These are phyloP conservation scores for Coemansia asiatica DNA, from an alignment of 192 early-diverging fungal species.

Conservation along the genomic window DNA sequence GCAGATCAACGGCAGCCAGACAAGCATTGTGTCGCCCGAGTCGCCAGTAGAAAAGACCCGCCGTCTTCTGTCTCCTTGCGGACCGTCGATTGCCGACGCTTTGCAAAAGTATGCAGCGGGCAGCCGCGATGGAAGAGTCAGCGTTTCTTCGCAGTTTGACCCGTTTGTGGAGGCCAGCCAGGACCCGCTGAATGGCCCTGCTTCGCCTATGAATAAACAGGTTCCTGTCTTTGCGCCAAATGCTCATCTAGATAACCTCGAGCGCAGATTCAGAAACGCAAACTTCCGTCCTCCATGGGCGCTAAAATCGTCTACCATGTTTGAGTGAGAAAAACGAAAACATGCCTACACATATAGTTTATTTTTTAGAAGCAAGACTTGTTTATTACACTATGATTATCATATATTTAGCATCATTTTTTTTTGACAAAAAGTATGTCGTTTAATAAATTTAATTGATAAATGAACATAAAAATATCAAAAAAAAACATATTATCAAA, in stretches of 20 bases:
- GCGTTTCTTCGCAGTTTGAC: slow-evolving; percentile 53
- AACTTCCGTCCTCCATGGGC: slow-evolving; percentile 57
- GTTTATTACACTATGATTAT: too few species aligned
- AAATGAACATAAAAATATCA: slow-evolving; percentile 1
- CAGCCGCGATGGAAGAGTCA: slow-evolving; percentile 26
- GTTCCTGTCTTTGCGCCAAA: slow-evolving; percentile 26
- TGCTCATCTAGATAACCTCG: slow-evolving; percentile 47
- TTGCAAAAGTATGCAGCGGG: slow-evolving; percentile 22
- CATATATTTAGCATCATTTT: too few species aligned
- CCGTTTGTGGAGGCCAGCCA: slow-evolving; percentile 48
- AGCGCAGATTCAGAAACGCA: slow-evolving; percentile 52
- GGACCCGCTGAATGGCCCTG: slow-evolving; percentile 23
- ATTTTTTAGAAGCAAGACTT: not conserved
- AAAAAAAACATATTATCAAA: not conserved
- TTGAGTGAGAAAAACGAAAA: slow-evolving; percentile 13
- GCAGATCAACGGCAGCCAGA: slow-evolving; percentile 51
- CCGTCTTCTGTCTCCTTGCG: slow-evolving; percentile 46
- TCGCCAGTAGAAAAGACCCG: slow-evolving; percentile 9
- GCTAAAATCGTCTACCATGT: slow-evolving; percentile 41
- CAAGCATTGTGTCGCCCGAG: slow-evolving; percentile 21
- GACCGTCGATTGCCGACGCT: slow-evolving; percentile 51
- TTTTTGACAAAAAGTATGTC: not conserved
- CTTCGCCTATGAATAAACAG: slow-evolving; percentile 10
- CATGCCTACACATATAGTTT: not conserved
- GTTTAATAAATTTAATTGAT: not conserved